A percentile compares a stretch with the other conserved stretches of the same genome.
phyloP scores from a whole-genome alignment of 352 stramenopile species.

The Aphanomyces stellatus region DNA sequence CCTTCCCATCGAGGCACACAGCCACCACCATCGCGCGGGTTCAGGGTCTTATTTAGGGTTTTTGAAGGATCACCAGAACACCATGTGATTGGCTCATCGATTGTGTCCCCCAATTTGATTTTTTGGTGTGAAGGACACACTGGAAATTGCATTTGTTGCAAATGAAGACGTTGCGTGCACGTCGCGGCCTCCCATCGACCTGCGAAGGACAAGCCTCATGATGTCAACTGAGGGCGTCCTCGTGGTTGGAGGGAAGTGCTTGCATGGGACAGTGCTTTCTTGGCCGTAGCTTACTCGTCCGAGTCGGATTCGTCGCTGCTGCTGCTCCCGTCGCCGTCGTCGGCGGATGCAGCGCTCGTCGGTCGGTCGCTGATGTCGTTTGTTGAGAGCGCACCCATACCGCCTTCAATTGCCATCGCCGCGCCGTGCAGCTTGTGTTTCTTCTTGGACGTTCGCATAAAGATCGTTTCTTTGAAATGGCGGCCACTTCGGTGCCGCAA shows the following conservation, averaged over 20 bases:
- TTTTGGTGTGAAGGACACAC: too few species aligned
- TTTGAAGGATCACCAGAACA: too few species aligned
- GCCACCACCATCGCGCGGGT: neutral
- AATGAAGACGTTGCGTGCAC: too few species aligned
- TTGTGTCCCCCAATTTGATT: too few species aligned
- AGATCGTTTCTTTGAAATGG: constrained; percentile 9
- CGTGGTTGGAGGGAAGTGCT: too few species aligned
- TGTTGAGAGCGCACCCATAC: too few species aligned
- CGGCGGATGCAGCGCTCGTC: neutral
- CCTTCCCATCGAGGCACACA: constrained; percentile 15
- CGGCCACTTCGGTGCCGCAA: constrained; percentile 13
- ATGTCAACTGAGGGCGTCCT: too few species aligned
- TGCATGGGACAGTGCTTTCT: too few species aligned
- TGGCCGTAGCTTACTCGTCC: neutral
- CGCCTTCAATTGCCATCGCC: neutral
- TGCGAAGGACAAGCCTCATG: too few species aligned
- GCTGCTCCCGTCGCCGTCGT: neutral
- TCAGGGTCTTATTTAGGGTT: neutral
- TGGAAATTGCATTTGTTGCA: neutral
- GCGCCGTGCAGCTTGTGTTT: too few species aligned
- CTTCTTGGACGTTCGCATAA: constrained; percentile 5
- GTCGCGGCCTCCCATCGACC: too few species aligned
- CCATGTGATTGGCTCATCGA: too few species aligned
- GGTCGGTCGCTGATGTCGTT: neutral
- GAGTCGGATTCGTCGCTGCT: neutral